Evolutionary conservation across 140 eudicot genomes (phyloP), one percentile per base, ranked within the genome.

Genomic region (Bidens hawaiensis): DNA sequence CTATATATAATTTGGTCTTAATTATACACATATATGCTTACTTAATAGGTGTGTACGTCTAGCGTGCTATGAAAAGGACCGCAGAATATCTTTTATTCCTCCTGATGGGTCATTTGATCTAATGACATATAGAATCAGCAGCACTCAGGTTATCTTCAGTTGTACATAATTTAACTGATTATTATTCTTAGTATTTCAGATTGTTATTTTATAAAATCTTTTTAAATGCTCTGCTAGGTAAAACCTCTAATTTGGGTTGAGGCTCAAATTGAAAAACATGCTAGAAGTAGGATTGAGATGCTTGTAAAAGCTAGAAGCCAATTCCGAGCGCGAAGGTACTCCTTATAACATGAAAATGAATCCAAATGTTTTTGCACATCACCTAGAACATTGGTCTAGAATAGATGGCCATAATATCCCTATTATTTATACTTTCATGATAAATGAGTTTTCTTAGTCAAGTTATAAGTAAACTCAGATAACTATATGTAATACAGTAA

Each of bases 71-170:
- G 95, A 86, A 67, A 86, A 64, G 80, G 95, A 82, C 43, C 83
- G 82, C 58, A 77, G 87, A n/a, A 86, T 86, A 77, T 86, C 95
- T 47, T 86, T 82, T 60, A 79, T 86, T 58, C 95, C 95, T 41
- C 95, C 90, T n/a, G 87, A 82, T 75, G 95, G 90, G 60, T 64
- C 95, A n/a, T 86, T 86, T 66, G 95, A 86, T 76, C 82, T 86
- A 18, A 86, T 86, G 95, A 82, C 95, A 16, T 86, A 82, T 53
- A 82, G 90, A 57, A 86, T 82, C 23, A 72, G 78, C 30, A 71
- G 78, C 30, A 71, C 84, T 69, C 85, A 82, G 95, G 94, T 85
- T 46, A 33, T 28, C 57, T 64, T 68, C 57, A 41, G 56, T 16
- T 21, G 17, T 50, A 46, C 15, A 40, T 19, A 42, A 18, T 0